Conservation (phyloP, 805 yeast genomes). For the Kodamaea restingae region DNA sequence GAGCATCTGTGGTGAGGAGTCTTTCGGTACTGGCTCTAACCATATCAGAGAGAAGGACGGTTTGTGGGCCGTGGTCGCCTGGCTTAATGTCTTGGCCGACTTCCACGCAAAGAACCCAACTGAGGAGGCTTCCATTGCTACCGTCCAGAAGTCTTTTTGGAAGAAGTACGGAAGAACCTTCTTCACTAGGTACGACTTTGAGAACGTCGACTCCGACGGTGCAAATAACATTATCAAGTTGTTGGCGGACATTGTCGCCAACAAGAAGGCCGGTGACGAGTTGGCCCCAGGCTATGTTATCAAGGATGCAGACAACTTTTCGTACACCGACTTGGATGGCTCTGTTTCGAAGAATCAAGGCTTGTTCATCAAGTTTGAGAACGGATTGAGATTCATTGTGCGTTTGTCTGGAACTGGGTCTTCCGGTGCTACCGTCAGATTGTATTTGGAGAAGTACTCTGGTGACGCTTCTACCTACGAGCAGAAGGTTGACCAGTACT, state of each 20-base stretch:
- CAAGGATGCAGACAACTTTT: slow-evolving; percentile 78
- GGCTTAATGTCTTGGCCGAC: slow-evolving; percentile 92
- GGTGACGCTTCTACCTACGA: slow-evolving; percentile 48
- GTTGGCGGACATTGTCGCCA: slow-evolving; percentile 28
- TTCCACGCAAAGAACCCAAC: slow-evolving; percentile 61
- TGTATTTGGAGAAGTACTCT: slow-evolving; percentile 83
- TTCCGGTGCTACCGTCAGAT: slow-evolving; percentile 93
- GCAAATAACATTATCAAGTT: slow-evolving; percentile 65
- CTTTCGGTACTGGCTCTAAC: slow-evolving; percentile 96
- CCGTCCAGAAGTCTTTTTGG: slow-evolving; percentile 87
- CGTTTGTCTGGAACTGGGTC: slow-evolving; percentile 97
- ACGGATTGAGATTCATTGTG: slow-evolving; percentile 81
- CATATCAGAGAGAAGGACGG: slow-evolving; percentile 98
- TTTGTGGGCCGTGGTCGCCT: slow-evolving; percentile 94
- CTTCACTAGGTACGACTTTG: slow-evolving; percentile 94
- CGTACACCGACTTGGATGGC: slow-evolving; percentile 93
- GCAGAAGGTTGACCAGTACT: slow-evolving; percentile 60
- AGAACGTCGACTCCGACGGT: slow-evolving; percentile 70
- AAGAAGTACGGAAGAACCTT: slow-evolving; percentile 90
- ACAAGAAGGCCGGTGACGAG: slow-evolving; percentile 42
- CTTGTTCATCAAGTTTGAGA: slow-evolving; percentile 70
- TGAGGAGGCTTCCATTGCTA: slow-evolving; percentile 60
- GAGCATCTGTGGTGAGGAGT: slow-evolving; percentile 97
- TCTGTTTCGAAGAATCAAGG: slow-evolving; percentile 88
- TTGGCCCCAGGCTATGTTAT: slow-evolving; percentile 51